Conservation (phyloP, 148 eudicot species). For the Spergularia marina region DNA sequence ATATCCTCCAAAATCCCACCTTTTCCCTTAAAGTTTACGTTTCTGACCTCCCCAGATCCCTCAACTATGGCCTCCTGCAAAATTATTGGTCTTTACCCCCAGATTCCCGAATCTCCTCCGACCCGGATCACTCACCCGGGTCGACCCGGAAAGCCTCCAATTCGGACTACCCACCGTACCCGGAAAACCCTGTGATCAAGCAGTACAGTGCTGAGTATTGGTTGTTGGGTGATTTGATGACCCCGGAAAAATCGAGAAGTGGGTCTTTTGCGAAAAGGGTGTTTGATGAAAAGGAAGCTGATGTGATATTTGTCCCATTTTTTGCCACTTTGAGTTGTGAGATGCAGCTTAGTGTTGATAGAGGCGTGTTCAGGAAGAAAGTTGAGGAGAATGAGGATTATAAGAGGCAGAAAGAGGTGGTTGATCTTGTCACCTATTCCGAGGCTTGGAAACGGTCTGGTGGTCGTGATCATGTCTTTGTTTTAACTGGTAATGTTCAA, state of each 20-base stretch:
- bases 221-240: slow-evolving; percentile 84
- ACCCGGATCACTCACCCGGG: slow-evolving; percentile 64
- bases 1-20: slow-evolving; percentile 15
- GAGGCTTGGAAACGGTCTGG: slow-evolving; percentile 87
- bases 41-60: slow-evolving; percentile 68
- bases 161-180: slow-evolving; percentile 49
- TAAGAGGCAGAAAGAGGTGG: slow-evolving; percentile 65
- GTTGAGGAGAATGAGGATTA: slow-evolving; percentile 70
- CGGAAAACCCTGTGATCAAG: slow-evolving; percentile 72
- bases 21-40: slow-evolving; percentile 60
- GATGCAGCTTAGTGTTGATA: slow-evolving; percentile 64
- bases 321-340: slow-evolving; percentile 91
- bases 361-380: slow-evolving; percentile 69
- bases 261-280: slow-evolving; percentile 78
- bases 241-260: slow-evolving; percentile 39
- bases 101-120: slow-evolving; percentile 71
- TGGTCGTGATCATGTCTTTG: slow-evolving; percentile 91
- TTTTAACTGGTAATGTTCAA: slow-evolving; percentile 78
- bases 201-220: slow-evolving; percentile 98
- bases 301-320: slow-evolving; percentile 88
- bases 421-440: slow-evolving; percentile 60
- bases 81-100: slow-evolving; percentile 60
- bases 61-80: slow-evolving; percentile 71
- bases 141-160: slow-evolving; percentile 32
- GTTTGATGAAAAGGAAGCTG: slow-evolving; percentile 51